phyloP scores from a whole-genome alignment of 2,329 filamentous ascomycete species.

The Chrysosporium keratinophilum region DNA sequence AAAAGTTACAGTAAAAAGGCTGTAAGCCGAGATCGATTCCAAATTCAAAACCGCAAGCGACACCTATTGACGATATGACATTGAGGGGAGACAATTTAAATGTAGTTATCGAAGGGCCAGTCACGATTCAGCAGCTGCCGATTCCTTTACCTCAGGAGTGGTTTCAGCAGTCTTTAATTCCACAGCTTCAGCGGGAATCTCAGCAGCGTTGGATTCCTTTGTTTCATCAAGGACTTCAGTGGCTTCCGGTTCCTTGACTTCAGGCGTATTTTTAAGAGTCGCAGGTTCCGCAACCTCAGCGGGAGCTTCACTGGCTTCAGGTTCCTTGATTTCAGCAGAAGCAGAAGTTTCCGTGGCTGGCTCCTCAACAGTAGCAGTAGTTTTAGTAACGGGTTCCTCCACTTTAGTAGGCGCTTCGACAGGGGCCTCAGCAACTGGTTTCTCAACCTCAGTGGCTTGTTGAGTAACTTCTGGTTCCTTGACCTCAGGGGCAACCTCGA shows the following conservation, averaged over 20 bases:
- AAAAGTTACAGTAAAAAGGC: not conserved
- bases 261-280: too few relatives aligned
- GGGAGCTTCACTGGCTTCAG: too few relatives aligned
- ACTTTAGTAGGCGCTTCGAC: not conserved
- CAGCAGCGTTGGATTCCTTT: not conserved
- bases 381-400: not conserved
- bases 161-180: too few relatives aligned
- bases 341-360: too few relatives aligned
- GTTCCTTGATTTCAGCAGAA: too few relatives aligned
- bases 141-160: not conserved
- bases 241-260: not conserved
- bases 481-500: too few relatives aligned
- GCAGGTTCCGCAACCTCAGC: not conserved
- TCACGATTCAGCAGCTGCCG: not conserved
- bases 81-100: not conserved
- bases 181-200: too few relatives aligned
- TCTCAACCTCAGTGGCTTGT: too few relatives aligned
- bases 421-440: not conserved
- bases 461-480: constrained; percentile 3
- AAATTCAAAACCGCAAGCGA: not conserved
- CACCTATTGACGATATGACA: not conserved
- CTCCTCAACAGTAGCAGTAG: too few relatives aligned
- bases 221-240: too few relatives aligned
- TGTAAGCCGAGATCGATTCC: constrained; percentile 4
- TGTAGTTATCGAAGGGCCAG: not conserved